Evolutionary conservation across 495 filamentous ascomycete species (phyloP), one percentile per base, ranked within the genome.

Genomic region (Penicillium chermesinum): DNA sequence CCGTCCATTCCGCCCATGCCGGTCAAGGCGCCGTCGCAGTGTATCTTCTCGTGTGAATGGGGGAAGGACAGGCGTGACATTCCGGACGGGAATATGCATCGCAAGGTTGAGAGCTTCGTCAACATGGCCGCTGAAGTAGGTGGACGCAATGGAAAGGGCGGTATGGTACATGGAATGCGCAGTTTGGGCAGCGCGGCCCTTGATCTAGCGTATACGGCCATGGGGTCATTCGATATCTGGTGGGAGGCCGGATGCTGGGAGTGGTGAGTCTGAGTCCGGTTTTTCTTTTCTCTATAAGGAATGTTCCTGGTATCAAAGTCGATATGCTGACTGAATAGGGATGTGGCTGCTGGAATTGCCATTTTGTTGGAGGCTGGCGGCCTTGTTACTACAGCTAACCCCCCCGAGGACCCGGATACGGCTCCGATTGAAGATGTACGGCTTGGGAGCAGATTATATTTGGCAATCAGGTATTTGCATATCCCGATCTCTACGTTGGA

Each of bases 41-140:
- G 84, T 48, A 68, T 85, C 17, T 82, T 87, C 58, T 72, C 76
- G 2, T 86, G 81, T 55, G 84, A 87, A 50, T 87, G 83, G 83
- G 84, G 83, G 2, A 87, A 87, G 58, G 83, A 86, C 49, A 71
- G 84, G 21, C 72, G 76, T 39, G 83, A 86, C 54, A 64, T 59
- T 30, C 70, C 69, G 0, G 81, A 79, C 13, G 79, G 83, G 7
- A 86, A 84, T 54, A 57, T 87, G 66, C 64, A 77, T 44, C 71
- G 81, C 30, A 87, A 86, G 64, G 73, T 86, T 7, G 79, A 84
- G 50, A 85, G 80, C 52, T 86, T 87, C 58, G 44, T 84, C 19
- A 86, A 84, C 58, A 80, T 87, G 80, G 84, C 83, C 1, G 72
- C 78, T 2, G 83, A 86, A 57, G 52, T 74, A 34, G 79, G 77